Conservation (phyloP, 768 basidiomycete species). For the Gloeopeniophorella convolvens region DNA sequence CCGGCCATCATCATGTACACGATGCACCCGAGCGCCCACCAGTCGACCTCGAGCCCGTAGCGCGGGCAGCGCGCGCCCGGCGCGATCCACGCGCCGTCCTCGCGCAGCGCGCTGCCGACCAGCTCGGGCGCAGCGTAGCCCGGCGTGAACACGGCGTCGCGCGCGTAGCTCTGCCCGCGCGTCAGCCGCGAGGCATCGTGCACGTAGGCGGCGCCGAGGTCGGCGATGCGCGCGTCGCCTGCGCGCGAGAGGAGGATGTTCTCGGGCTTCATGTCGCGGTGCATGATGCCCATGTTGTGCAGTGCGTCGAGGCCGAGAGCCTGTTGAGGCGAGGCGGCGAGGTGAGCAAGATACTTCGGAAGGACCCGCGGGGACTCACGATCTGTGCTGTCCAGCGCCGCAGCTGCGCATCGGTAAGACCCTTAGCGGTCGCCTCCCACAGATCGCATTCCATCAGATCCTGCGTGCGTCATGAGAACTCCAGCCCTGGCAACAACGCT, state of each 20-base stretch:
- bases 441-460: slow-evolving; percentile 21
- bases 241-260: slow-evolving; percentile 19
- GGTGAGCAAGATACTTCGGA: not conserved
- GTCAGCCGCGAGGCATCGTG: slow-evolving; percentile 15
- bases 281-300: slow-evolving; percentile 22
- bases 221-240: slow-evolving; percentile 19
- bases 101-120: slow-evolving; percentile 7
- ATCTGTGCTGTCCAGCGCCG: slow-evolving; percentile 20
- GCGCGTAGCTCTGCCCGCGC: slow-evolving; percentile 14
- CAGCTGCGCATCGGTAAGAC: slow-evolving; percentile 1
- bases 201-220: slow-evolving; percentile 19
- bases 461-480: slow-evolving; percentile 1
- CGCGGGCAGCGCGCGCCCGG: slow-evolving; percentile 8
- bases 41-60: slow-evolving; percentile 20
- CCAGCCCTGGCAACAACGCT: not conserved
- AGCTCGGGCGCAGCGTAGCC: slow-evolving; percentile 19
- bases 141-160: slow-evolving; percentile 18
- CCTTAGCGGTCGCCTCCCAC: slow-evolving; percentile 13
- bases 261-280: slow-evolving; percentile 22
- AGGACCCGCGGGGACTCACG: not conserved
- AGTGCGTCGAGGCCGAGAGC: slow-evolving; percentile 17
- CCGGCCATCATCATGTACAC: slow-evolving; percentile 19
- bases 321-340: not conserved
- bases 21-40: slow-evolving; percentile 23
- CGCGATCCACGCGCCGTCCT: slow-evolving; percentile 14